Evolutionary conservation across 768 basidiomycete species (phyloP).

Genomic region (Cystobasidiopsis lactophilus): DNA sequence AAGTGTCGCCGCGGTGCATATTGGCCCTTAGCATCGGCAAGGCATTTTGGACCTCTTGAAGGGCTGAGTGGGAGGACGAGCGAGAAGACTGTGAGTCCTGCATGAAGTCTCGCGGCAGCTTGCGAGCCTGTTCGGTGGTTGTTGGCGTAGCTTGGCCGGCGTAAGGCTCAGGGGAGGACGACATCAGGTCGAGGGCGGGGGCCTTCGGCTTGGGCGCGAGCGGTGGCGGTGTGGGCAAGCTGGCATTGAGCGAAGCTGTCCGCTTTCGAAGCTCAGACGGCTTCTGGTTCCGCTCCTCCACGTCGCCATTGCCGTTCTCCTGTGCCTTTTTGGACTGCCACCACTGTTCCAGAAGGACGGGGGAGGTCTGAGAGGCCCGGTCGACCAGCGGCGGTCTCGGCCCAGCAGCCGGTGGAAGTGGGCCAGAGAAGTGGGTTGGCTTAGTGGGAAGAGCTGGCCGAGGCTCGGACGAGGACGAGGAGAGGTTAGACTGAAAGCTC

Average conservation of each 20-base stretch:
- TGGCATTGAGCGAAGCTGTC: too few relatives aligned
- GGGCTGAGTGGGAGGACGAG: not conserved
- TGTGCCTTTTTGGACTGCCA: not conserved
- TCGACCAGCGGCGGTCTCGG: conserved; percentile 9
- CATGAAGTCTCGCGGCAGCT: too few relatives aligned
- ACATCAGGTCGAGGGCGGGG: too few relatives aligned
- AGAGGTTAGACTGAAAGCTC: not conserved
- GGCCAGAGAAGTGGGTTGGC: not conserved
- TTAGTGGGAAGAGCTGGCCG: not conserved
- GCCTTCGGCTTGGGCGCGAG: too few relatives aligned
- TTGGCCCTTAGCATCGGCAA: not conserved
- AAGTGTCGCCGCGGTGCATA: not conserved
- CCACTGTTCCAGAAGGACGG: conserved; percentile 15
- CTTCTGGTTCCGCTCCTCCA: not conserved
- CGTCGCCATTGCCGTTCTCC: not conserved
- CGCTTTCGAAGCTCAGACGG: not conserved
- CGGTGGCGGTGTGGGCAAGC: too few relatives aligned
- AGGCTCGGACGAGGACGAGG: not conserved
- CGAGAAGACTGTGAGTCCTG: not conserved
- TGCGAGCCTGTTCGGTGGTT: too few relatives aligned
- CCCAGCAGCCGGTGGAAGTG: too few relatives aligned
- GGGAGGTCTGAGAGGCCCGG: conserved; percentile 17
- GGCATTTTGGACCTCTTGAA: not conserved
- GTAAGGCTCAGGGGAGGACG: too few relatives aligned
- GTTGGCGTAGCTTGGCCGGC: too few relatives aligned